Percentiles rank a stretch among this genome's conserved stretches.
phyloP scores from a whole-genome alignment of 2,329 filamentous ascomycete species.

The Leptosphaerulina australis region DNA sequence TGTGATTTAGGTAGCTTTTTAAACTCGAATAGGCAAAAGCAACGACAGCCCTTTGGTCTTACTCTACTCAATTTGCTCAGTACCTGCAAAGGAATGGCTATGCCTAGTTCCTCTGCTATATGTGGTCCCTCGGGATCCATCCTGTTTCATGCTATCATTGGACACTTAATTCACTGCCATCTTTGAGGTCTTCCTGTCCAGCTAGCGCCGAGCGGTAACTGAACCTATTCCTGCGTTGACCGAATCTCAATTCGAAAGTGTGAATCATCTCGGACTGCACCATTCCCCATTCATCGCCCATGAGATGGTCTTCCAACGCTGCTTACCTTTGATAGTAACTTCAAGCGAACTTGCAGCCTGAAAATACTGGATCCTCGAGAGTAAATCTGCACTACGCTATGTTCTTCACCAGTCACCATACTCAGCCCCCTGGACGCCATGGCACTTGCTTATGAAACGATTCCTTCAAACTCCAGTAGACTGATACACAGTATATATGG shows the following conservation, averaged over 20 bases:
- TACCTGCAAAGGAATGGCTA: background rate
- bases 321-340: slow-evolving; percentile 1
- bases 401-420: slow-evolving; percentile 6
- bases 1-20: background rate
- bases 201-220: background rate
- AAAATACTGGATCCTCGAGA: background rate
- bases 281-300: background rate
- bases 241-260: background rate
- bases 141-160: background rate
- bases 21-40: slow-evolving; percentile 1
- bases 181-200: background rate
- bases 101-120: background rate
- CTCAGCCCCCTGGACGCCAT: slow-evolving; percentile 12
- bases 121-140: slow-evolving; percentile 4
- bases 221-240: background rate
- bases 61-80: background rate
- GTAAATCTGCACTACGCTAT: background rate
- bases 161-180: background rate
- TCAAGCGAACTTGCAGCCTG: slow-evolving; percentile 13
- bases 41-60: background rate
- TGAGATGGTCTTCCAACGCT: background rate
- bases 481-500: slow-evolving; percentile 1
- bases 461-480: background rate
- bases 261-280: background rate
- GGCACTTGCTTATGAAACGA: background rate